Evolutionary conservation across 2,329 filamentous ascomycete genomes (phyloP), one percentile per base, ranked within the genome.

Genomic region (Biscogniauxia marginata): DNA sequence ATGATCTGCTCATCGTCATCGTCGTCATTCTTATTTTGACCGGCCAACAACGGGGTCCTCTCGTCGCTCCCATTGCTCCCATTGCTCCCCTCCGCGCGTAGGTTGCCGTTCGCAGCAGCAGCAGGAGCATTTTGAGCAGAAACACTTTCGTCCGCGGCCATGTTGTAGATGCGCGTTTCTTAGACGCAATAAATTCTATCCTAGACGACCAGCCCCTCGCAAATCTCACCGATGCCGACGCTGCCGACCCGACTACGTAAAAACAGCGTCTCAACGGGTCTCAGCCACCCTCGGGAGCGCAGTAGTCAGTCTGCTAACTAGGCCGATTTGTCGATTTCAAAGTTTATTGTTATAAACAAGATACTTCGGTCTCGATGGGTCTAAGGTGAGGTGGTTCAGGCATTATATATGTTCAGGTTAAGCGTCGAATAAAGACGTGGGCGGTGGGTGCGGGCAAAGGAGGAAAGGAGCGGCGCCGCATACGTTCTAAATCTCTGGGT

Each of bases 1-100:
- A 84, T 65, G 5, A 74, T 75, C 45, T 73, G 74, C 63, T 83
- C 79, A 13, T 77, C 74, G 7, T 76, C 75, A 19, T 59, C 55
- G 4, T 56, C 48, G 4, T 50, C 47, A 9, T 64, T 55, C 44
- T 56, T 55, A 45, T 59, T 60, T 22, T 55, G 49, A 24, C 52
- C 53, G 11, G 53, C 52, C 18, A 71, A 46, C 25, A 71, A 47
- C n/a, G 69, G 69, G 7, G 60, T 59, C 21, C 49, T 54, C 51
- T 61, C 63, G 23, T 56, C 22, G 49, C 20, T 23, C 24, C 16
- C 49, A 11, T 24, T 30, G 49, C 49, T 21, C 16, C 21, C 22
- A 16, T 13, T 20, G 22, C 22, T 52, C n/a, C n/a, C 16, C 46
- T 7, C 39, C 11, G 22, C 49, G 23, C 48, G 52, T 1, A 52